Evolutionary conservation across 805 yeast species (phyloP), one percentile per base, ranked within the genome.

Genomic region (Pichia paraexigua): DNA sequence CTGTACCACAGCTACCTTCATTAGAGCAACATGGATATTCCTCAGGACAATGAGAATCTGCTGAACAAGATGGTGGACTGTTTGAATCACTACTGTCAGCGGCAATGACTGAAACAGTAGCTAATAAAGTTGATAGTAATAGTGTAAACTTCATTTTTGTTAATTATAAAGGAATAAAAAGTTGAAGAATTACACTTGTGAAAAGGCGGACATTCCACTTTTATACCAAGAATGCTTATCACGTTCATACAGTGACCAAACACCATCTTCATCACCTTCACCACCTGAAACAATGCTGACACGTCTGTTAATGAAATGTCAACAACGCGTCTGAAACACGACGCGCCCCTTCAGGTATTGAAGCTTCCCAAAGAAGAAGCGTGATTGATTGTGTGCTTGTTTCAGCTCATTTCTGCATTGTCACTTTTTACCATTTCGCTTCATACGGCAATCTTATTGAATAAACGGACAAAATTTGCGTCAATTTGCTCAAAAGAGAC

Each of bases 11-110:
- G 32, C 68, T 72, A 47, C 97, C 97, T 58, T 81, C 83, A n/a
- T 56, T 48, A 13, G 87, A 80, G 67, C 97, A 90, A 68, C 97
- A 90, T 52, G 97, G 97, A n/a, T 64, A 58, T 45, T 73, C 75
- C 62, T 84, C 80, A 2, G 97, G 97, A 70, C 97, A 90, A 5
- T 72, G 60, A 17, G 61, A 53, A 12, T 80, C 71, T 11, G 76
- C 67, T 55, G 76, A 77, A 70, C 96, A 89, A 9, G 62, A 43
- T n/a, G 60, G 44, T 48, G 56, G 55, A 12, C 25, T 30, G 39
- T 48, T 45, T 40, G 47, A 22, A 32, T 45, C 39, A 21, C 28
- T 24, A 37, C 35, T n/a, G 25, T 24, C 25, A 24, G 25, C 25
- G 8, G 39, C 20, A 5, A 35, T 17, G 39, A 35, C 39, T 35